These are phyloP conservation scores for Cucumis sativus DNA, from an alignment of 306 rosid species.

Conservation along the genomic window DNA sequence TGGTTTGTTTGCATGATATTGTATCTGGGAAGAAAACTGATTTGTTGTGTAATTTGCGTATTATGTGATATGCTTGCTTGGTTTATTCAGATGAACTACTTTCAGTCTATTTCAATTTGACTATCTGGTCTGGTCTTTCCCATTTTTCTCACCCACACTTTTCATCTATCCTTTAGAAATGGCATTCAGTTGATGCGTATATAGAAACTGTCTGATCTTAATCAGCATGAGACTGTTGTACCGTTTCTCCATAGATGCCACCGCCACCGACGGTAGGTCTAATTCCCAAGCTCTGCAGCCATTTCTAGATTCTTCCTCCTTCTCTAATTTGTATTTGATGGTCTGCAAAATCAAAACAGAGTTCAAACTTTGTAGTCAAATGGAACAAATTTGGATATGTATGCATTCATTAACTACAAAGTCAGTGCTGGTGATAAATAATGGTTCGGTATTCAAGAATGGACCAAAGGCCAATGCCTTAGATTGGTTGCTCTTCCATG, in stretches of 20 bases:
- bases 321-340: slow-evolving; percentile 36
- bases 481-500: neutral
- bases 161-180: neutral
- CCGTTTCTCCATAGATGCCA: slow-evolving; percentile 54
- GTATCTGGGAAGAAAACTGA: slow-evolving; percentile 27
- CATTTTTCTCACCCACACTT: neutral
- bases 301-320: slow-evolving; percentile 51
- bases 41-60: slow-evolving; percentile 6
- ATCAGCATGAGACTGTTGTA: slow-evolving; percentile 48
- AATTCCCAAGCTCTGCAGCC: slow-evolving; percentile 75
- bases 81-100: slow-evolving; percentile 11
- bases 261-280: too few relatives aligned
- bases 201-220: neutral
- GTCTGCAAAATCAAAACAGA: neutral
- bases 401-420: slow-evolving; percentile 36
- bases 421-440: slow-evolving; percentile 31
- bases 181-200: too few relatives aligned
- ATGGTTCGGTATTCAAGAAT: neutral
- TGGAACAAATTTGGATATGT: slow-evolving; percentile 39
- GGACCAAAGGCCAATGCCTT: neutral
- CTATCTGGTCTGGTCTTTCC: neutral
- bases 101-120: neutral
- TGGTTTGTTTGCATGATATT: slow-evolving; percentile 37
- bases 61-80: slow-evolving; percentile 34
- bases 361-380: neutral